Evolutionary conservation across 805 yeast species (phyloP).

Genomic region (Metschnikowia henanensis): DNA sequence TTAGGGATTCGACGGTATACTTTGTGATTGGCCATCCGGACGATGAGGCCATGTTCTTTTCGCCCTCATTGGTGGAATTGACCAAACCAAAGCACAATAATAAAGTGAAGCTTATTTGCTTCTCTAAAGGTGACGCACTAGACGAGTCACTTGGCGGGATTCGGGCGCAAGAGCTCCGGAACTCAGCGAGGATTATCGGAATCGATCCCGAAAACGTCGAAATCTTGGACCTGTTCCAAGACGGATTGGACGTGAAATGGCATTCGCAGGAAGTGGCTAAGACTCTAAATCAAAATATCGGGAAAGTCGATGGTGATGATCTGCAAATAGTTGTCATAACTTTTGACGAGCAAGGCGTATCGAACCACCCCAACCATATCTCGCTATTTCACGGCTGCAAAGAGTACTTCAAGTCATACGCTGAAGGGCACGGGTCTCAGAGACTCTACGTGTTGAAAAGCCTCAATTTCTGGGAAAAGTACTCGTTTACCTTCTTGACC

Average conservation of each 20-base stretch:
- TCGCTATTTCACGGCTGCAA: conserved; percentile 55
- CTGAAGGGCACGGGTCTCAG: neutral
- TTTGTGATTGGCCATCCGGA: conserved; percentile 93
- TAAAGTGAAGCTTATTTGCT: conserved; percentile 58
- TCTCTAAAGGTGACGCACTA: conserved; percentile 67
- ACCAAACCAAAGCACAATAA: conserved; percentile 49
- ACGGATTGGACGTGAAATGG: conserved; percentile 74
- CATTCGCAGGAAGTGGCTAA: conserved; percentile 41
- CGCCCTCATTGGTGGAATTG: conserved; percentile 67
- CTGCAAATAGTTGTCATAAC: conserved; percentile 53
- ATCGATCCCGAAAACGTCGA: conserved; percentile 40
- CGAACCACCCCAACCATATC: conserved; percentile 85
- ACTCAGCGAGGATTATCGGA: conserved; percentile 57
- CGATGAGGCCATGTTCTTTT: conserved; percentile 97
- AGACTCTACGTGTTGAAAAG: conserved; percentile 35
- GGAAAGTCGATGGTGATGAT: conserved; percentile 16
- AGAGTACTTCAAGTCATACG: conserved; percentile 27
- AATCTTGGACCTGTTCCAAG: conserved; percentile 50
- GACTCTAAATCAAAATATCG: conserved; percentile 32
- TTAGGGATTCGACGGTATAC: conserved; percentile 39
- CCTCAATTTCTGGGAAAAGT: conserved; percentile 46
- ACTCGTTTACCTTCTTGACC: conserved; percentile 47
- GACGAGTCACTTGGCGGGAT: conserved; percentile 69
- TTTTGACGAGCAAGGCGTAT: conserved; percentile 81
- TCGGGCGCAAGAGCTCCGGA: conserved; percentile 58